Base-by-base conservation (phyloP, 345 rosid genomes). In the Pugionium dolabratum region DNA sequence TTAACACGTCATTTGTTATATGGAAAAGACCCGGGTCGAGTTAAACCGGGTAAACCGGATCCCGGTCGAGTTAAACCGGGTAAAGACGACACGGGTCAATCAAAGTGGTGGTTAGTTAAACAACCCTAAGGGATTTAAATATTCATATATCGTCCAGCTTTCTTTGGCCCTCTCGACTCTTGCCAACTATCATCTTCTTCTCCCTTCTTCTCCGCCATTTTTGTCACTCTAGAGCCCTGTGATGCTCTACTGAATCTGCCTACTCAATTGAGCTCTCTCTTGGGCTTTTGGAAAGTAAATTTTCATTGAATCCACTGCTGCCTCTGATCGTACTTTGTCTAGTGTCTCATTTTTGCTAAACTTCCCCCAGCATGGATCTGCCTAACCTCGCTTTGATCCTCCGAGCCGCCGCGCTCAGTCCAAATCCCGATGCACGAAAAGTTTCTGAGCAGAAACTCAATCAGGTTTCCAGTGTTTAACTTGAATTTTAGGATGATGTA, bases 361-460 rank as follows among this genome's bases (percentile, higher is more conserved):
- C 65, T 56, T 1, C 31, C 18, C 35, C 10, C n/a, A 45, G 8
- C 4, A 95, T 95, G 99, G 99, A 95, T 91, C 93, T 87, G 44
- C 87, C 80, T 10, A 79, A 81, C 70, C 94, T 95, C 36, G 85
- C 86, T 58, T 66, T 83, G 50, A 76, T 89, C 74, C 91, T 95
- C 59, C 87, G 81, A 39, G 84, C 87, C 7, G 71, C 78, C 9
- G 99, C 90, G 34, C 91, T 91, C 8, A 95, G 96, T 60, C 90
- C 94, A 62, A 83, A 80, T 64, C 94, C 88, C 0, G 90, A 86
- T 54, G 98, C 91, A 70, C 98, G 96, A 79, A 89, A 89, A 74
- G 95, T 86, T n/a, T 97, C 89, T 4, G 98, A 91, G 84, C 91
- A 76, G 29, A 81, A 80, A 62, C 99, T 95, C 79, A 79, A 80